Percentiles rank a stretch among this genome's conserved stretches.
Evolutionary conservation across 345 rosid species (phyloP).

Genomic region (Gossypium ekmanianum): DNA sequence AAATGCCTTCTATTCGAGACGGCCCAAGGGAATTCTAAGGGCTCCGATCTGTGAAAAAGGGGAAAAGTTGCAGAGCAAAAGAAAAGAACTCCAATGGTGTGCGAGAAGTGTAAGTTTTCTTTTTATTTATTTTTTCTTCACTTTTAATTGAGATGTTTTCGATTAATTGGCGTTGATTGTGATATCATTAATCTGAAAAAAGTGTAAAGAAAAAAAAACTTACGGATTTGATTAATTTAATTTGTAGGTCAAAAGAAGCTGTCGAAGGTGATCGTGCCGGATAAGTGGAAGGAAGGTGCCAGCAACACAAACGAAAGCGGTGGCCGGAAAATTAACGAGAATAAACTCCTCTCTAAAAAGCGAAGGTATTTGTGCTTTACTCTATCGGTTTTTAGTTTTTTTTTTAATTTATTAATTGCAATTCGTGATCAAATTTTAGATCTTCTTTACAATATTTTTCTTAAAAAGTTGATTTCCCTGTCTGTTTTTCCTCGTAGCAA

Average conservation of each 20-base stretch:
- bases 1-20: too few relatives aligned
- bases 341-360: conserved; percentile 96
- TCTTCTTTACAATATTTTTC: not conserved
- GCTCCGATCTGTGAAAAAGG: conserved; percentile 12
- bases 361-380: conserved; percentile 39
- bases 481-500: not conserved
- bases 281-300: conserved; percentile 99
- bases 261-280: conserved; percentile 93
- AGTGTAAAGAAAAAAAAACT: not conserved
- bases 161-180: not conserved
- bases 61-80: not conserved
- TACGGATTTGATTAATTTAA: not conserved
- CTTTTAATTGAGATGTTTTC: not conserved
- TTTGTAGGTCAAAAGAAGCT: conserved; percentile 87
- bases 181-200: not conserved
- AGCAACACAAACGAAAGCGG: conserved; percentile 89
- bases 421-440: not conserved
- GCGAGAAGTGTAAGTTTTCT: conserved; percentile 71
- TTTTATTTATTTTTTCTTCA: not conserved
- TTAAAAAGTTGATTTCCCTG: not conserved
- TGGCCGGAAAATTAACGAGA: conserved; percentile 97
- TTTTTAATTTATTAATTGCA: not conserved
- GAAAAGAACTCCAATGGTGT: conserved; percentile 54
- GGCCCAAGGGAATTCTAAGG: too few relatives aligned
- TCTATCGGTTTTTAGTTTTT: not conserved